A percentile compares a stretch with the other conserved stretches of the same genome.
phyloP scores from a whole-genome alignment of 2,329 filamentous ascomycete genomes.

The Aspergillus aculeatinus region DNA sequence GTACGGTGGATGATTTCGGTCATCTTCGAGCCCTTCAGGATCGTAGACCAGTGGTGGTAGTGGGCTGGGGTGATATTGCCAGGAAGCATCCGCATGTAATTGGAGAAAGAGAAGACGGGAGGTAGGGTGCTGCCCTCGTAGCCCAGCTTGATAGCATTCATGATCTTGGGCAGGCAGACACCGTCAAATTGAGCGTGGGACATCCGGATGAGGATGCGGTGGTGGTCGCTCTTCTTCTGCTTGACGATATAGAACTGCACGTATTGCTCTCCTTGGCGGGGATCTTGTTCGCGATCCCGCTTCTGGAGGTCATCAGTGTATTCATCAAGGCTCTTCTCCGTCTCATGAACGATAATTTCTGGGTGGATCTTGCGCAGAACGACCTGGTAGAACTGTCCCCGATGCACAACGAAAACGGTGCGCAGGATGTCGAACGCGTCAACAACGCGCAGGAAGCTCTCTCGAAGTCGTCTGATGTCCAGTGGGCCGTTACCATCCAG shows the following conservation, averaged over 20 bases:
- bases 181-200: conserved; percentile 71
- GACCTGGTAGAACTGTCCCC: conserved; percentile 54
- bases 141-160: conserved; percentile 59
- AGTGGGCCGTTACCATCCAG: conserved; percentile 52
- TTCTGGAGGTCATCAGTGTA: conserved; percentile 57
- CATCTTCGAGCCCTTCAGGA: conserved; percentile 58
- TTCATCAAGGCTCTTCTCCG: conserved; percentile 51
- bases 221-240: conserved; percentile 40
- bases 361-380: conserved; percentile 57
- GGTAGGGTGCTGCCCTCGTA: conserved; percentile 46
- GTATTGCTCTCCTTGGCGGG: conserved; percentile 60
- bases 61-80: conserved; percentile 46
- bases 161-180: conserved; percentile 62
- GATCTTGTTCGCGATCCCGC: conserved; percentile 55
- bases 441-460: conserved; percentile 53
- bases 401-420: conserved; percentile 61
- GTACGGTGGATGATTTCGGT: conserved; percentile 39
- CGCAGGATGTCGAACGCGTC: conserved; percentile 63
- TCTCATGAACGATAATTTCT: conserved; percentile 54
- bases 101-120: conserved; percentile 46
- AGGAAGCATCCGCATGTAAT: conserved; percentile 45
- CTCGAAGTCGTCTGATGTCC: conserved; percentile 47
- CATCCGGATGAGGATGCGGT: conserved; percentile 59
- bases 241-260: conserved; percentile 59
- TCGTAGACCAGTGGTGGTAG: conserved; percentile 60